phyloP scores from a whole-genome alignment of 306 rosid species.

The Spatholobus suberectus region DNA sequence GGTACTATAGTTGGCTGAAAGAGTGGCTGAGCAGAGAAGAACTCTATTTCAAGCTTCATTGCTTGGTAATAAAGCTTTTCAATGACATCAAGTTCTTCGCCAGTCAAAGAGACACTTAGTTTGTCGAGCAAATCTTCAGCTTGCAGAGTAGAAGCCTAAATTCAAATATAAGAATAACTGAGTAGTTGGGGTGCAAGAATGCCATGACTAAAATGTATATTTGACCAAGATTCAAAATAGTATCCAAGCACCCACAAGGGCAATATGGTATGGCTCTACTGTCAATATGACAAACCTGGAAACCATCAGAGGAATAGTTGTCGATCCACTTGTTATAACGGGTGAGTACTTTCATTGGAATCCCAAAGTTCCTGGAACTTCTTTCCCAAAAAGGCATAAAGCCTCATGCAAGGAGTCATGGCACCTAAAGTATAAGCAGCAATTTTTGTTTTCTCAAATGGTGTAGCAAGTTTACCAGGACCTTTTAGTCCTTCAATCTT shows the following conservation, averaged over 20 bases:
- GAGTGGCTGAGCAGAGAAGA: constrained; percentile 85
- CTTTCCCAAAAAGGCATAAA: constrained; percentile 86
- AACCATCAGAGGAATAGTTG: constrained; percentile 74
- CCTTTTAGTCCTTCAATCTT: constrained; percentile 89
- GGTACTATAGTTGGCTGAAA: constrained; percentile 86
- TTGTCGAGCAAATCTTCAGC: constrained; percentile 97
- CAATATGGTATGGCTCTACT: constrained; percentile 42
- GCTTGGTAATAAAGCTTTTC: constrained; percentile 97
- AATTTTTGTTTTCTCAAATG: constrained; percentile 96
- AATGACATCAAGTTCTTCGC: constrained; percentile 95
- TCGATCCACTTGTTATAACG: constrained; percentile 89
- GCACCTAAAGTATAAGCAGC: constrained; percentile 98
- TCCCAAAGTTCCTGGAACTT: constrained; percentile 66
- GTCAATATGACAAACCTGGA: constrained; percentile 75
- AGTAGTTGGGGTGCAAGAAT: constrained; percentile 50
- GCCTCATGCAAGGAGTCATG: constrained; percentile 97
- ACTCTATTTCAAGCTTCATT: constrained; percentile 89
- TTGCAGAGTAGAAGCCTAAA: constrained; percentile 83
- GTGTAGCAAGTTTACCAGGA: constrained; percentile 96
- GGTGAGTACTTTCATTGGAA: constrained; percentile 59
- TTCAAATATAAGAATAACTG: constrained; percentile 62
- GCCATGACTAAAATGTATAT: constrained; percentile 48
- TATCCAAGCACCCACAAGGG: constrained; percentile 44
- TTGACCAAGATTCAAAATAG: constrained; percentile 39
- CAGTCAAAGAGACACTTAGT: constrained; percentile 92